Evolutionary conservation across 2,329 filamentous ascomycete genomes (phyloP).

Genomic region (Fusarium anthophilum): DNA sequence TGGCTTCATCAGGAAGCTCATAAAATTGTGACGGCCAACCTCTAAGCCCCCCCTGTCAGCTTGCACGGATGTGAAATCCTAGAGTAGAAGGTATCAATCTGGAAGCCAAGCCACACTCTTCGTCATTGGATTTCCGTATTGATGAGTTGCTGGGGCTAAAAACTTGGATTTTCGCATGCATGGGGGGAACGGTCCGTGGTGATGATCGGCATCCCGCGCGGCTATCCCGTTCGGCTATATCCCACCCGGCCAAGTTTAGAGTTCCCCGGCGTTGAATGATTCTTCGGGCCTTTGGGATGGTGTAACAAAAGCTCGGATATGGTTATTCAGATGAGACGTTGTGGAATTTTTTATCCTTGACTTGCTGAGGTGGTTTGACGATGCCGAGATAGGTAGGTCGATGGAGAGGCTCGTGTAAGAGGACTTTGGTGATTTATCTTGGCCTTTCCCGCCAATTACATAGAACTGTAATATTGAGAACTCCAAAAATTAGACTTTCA

Average conservation of each 20-base stretch:
- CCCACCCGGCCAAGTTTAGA: background rate
- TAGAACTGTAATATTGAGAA: background rate
- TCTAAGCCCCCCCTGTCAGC: background rate
- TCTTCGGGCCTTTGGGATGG: background rate
- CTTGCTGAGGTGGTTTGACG: background rate
- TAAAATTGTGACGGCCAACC: background rate
- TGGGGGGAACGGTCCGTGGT: background rate
- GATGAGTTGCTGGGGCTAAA: background rate
- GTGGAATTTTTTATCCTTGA: background rate
- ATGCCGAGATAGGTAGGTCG: background rate
- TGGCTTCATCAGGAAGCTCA: background rate
- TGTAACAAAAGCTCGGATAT: background rate
- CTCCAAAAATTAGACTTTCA: background rate
- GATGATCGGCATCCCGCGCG: slow-evolving; percentile 1
- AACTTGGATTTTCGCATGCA: background rate
- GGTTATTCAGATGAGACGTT: background rate
- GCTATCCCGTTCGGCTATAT: slow-evolving; percentile 7
- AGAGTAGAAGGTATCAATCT: background rate
- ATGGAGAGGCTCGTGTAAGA: background rate
- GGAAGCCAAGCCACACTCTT: background rate
- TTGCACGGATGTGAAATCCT: background rate
- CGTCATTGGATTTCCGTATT: background rate
- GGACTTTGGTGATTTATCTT: background rate
- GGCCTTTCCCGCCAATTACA: background rate
- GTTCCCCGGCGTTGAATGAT: background rate